Base-by-base conservation (phyloP, 805 yeast genomes). In the Starmera caribaea region DNA sequence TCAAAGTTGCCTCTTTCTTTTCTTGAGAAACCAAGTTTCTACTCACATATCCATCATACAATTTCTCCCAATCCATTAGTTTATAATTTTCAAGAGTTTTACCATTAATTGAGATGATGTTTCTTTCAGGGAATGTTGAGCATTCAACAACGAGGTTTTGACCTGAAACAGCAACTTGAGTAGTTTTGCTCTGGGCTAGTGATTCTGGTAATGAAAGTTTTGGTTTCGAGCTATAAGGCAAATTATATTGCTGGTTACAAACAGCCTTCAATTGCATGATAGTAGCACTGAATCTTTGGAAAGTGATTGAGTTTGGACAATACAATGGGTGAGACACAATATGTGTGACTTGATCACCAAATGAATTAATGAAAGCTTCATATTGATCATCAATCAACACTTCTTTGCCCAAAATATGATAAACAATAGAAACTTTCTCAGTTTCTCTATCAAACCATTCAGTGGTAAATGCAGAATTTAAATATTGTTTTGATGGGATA, bases 381-480 rank as follows among this genome's bases (percentile, higher is more conserved):
- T 83, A 75, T 1, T 61, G 58, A 45, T 62, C 62, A 30, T 63
- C 44, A 1, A 73, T 65, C 36, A 76, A 73, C 1, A 85, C 65
- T 2, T 68, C 73, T 6, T 68, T 73, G n/a, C 83, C 92, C 24
- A 92, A 60, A 41, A 86, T 74, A 58, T 86, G 95, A 55, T 85
- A 88, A 1, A 88, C 81, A 2, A 73, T 56, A 1, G 76, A 72
- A 16, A 71, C 61, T 3, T 66, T 61, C 3, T 57, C 45, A 21
- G 4, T 21, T 5, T 45, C 46, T n/a, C 29, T 27, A 32, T 53
- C 54, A 42, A 53, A 50, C 50, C 66, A 58, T 12, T 49, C 38
- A 6, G 60, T 50, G 5, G 59, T 59, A 15, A 49, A 45, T 5
- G 59, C 61, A 7, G 58, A 56, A 15, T 45, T 46, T 13, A 76